phyloP scores from a whole-genome alignment of 257 asterid genomes.

The Nicotiana noctiflora region DNA sequence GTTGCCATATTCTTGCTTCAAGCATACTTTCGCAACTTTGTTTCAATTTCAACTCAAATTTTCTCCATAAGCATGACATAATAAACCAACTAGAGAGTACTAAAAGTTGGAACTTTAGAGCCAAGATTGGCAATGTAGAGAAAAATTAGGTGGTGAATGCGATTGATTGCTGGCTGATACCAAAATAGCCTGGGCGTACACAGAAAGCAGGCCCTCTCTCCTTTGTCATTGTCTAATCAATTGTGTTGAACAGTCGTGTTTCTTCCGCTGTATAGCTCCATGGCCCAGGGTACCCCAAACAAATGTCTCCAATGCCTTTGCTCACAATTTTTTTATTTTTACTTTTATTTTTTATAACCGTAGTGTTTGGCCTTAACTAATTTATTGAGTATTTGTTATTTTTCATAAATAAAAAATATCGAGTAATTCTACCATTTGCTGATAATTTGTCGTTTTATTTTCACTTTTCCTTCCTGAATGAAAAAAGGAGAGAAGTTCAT shows the following conservation, averaged over 20 bases:
- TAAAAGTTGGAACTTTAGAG: not conserved
- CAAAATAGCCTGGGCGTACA: not conserved
- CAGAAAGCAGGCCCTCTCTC: not conserved
- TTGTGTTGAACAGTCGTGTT: not conserved
- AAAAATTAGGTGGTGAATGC: not conserved
- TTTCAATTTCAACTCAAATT: not conserved
- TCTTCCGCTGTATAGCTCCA: not conserved
- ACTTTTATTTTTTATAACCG: not conserved
- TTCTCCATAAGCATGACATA: not conserved
- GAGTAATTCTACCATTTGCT: not conserved
- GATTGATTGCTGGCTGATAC: not conserved
- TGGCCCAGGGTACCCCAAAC: not conserved
- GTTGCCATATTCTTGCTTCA: not conserved
- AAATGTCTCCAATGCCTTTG: not conserved
- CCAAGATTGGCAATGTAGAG: not conserved
- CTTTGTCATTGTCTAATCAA: not conserved
- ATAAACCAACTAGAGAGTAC: not conserved
- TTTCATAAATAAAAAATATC: not conserved
- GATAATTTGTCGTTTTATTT: not conserved
- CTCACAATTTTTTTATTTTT: not conserved
- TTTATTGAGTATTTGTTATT: not conserved
- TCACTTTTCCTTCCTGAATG: not conserved
- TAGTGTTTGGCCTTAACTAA: no score
- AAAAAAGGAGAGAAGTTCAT: no score
- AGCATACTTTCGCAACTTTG: not conserved